Base-by-base conservation (phyloP, 2,329 filamentous ascomycete species). In the Diaporthe citriasiana region DNA sequence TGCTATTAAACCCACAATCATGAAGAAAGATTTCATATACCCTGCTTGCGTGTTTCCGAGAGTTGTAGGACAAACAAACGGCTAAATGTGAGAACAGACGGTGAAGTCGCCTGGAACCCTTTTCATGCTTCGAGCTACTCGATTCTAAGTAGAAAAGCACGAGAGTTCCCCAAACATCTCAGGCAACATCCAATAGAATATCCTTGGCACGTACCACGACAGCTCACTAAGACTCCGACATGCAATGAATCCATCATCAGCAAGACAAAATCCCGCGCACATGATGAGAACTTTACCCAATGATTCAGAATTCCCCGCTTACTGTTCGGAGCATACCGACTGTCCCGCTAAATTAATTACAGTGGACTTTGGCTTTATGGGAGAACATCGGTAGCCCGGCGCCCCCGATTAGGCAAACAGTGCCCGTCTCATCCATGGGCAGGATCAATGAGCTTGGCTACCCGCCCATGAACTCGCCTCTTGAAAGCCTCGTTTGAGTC, bases 401-500 rank as follows among this genome's bases (percentile, higher is more conserved):
- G 13, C 47, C 5, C 40, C 40, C 59, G 40, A 45, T 3, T 6
- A 1, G 17, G 22, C 13, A 63, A n/a, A 13, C 15, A 2, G 15
- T 47, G 17, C 25, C 40, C 59, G 15, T 63, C 25, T n/a, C 4
- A 63, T 25, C 2, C 6, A 30, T 47, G 17, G 6, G 40, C 19
- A 25, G 25, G 9, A 42, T 47, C 1, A 45, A 42, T 17, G 22
- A 15, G 22, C 17, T 25, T 19, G 35, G 8, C 5, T 3, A 25
- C n/a, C n/a, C 15, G 8, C 8, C 15, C 7, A 4, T 19, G 12
- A 19, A 9, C 10, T 12, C 19, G 3, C 15, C 17, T 42, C 35
- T 19, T 1, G 15, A 9, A 25, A 15, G n/a, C 4, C 22, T 6
- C 17, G 8, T 3, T 1, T 9, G 4, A 17, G 15, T 1, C 2